Evolutionary conservation across 495 filamentous ascomycete genomes (phyloP), one percentile per base, ranked within the genome.

Genomic region (Penicillium daleae): DNA sequence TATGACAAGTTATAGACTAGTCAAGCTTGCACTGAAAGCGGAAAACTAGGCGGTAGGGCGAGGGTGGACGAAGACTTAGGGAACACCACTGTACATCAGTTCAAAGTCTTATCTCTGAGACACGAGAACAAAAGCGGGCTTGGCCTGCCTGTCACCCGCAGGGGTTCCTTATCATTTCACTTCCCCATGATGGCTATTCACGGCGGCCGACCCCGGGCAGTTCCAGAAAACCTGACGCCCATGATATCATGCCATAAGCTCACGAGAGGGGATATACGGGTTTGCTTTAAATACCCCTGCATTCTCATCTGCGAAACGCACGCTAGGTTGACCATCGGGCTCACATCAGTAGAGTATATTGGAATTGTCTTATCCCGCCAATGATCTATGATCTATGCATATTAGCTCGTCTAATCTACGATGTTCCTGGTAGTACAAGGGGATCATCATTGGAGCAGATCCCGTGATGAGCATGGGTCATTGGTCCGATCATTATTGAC

Each of bases 281-380:
- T n/a, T n/a, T 35, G 29, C 4, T 31, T 44, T 21, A 9, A 37
- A 31, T 6, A 51, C 29, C 44, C 42, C 42, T 59, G 57, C 57
- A 51, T 26, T 17, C 29, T 27, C 56, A 35, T 21, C 48, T 61
- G 54, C 51, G 31, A 53, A 40, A 39, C 50, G 15, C 50, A 49
- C 50, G 13, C 50, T 39, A 37, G 17, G 21, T 52, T 13, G 32
- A 19, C 8, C 31, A 26, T 24, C 44, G 40, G 33, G 53, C 50
- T 59, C 9, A 46, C 21, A 21, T 10, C 21, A 46, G 42, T 53
- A 54, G 12, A 32, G 50, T 21, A 56, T 26, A 52, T 21, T 8
- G 53, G 32, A 60, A 58, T 54, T 61, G 52, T 57, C 63, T 65
- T 58, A 65, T 65, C 63, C 51, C 54, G 48, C 63, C 63, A 65